Evolutionary conservation across 73 alveolate species (phyloP).

Genomic region (Halteria grandinella): DNA sequence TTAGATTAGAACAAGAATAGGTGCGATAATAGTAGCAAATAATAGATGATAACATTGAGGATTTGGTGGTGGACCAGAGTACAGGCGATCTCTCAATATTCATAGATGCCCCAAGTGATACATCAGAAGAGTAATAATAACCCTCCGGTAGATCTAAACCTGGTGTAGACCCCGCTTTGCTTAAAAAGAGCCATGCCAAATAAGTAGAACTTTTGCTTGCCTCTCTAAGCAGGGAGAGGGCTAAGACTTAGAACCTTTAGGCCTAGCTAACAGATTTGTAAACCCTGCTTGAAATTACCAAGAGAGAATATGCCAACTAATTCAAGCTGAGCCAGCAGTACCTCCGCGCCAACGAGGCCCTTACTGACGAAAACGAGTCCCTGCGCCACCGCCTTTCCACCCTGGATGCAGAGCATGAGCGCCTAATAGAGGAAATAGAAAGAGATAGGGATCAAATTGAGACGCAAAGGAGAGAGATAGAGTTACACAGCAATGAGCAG

Average conservation of each 20-base stretch:
- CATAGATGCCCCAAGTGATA: background rate
- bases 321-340: background rate
- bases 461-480: background rate
- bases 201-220: slow-evolving; percentile 10
- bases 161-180: background rate
- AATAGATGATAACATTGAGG: slow-evolving; percentile 11
- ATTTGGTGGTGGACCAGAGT: slow-evolving; percentile 4
- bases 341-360: background rate
- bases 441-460: background rate
- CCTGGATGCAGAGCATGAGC: slow-evolving; percentile 2
- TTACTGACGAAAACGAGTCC: slow-evolving; percentile 4
- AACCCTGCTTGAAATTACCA: background rate
- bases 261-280: too few relatives aligned
- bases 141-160: background rate
- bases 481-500: background rate
- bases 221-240: slow-evolving; percentile 16
- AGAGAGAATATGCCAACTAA: slow-evolving; percentile 21
- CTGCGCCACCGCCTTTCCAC: background rate
- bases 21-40: background rate
- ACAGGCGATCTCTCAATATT: slow-evolving; percentile 25
- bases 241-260: slow-evolving; percentile 16
- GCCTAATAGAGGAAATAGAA: slow-evolving; percentile 2
- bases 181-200: slow-evolving; percentile 10
- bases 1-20: background rate
- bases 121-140: background rate